Base-by-base conservation (phyloP, 2,329 filamentous ascomycete genomes). In the Diaporthe vexans region DNA sequence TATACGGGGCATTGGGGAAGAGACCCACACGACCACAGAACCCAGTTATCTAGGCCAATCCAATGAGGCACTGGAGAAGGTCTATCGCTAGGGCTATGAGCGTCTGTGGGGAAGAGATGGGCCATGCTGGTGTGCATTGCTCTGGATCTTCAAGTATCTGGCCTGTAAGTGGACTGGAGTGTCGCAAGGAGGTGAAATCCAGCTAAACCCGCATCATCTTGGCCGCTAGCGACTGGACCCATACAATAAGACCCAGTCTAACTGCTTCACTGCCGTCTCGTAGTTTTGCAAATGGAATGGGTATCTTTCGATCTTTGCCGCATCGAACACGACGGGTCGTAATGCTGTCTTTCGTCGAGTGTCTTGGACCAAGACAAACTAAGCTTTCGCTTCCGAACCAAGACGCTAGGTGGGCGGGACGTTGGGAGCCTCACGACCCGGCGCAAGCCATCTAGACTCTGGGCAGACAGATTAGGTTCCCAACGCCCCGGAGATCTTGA, bases 391-490 rank as follows among this genome's bases (percentile, higher is more conserved):
- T 67, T 52, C 63, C 11, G 5, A 26, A 52, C 63, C 63, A 67
- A 67, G 63, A 15, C 63, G 46, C 61, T 67, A 51, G 61, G 9
- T 10, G 26, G n/a, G 46, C 61, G 61, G 61, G 46, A 65, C 26
- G 59, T n/a, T 17, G 21, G 19, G 59, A 63, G 59, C 59, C 40
- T 63, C 40, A 26, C 59, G 59, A 63, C 40, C 48, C 40, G 59
- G 59, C 40, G 37, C 8, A 52, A 24, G 11, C 24, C 51, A 67
- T 52, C 61, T 67, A 67, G 61, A 19, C 29, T 67, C 61, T 67
- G 46, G 63, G 63, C 63, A 29, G 11, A 37, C 63, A 67, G 63
- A 67, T 67, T 67, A 67, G 63, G 63, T 67, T 67, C 63, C 51
- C 33, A 17, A 52, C 63, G 21, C 13, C 61, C 61, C 46, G 24